These are phyloP conservation scores for Capniomyces stellatus DNA, from an alignment of 371 early-diverging fungal genomes.

Conservation along the genomic window DNA sequence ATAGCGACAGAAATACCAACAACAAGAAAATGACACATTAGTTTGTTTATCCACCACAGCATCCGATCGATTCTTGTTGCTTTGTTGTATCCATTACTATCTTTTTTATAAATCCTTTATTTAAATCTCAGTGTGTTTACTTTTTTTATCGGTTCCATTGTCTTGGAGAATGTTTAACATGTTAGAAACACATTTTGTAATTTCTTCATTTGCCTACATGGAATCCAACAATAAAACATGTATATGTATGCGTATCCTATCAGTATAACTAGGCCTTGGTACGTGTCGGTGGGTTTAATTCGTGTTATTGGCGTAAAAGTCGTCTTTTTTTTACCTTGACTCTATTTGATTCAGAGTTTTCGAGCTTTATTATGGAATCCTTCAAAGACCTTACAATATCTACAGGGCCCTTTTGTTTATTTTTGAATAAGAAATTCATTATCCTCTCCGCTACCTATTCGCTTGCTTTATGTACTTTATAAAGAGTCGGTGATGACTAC, in stretches of 20 bases:
- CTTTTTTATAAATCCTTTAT: not conserved
- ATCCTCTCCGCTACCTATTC: too few species aligned
- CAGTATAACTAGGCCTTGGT: not conserved
- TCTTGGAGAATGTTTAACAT: constrained; percentile 89
- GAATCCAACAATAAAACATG: not conserved
- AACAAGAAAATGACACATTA: too few species aligned
- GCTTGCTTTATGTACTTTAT: too few species aligned
- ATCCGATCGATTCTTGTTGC: not conserved
- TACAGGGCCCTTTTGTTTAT: constrained; percentile 65
- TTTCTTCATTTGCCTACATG: constrained; percentile 72
- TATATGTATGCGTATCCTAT: not conserved
- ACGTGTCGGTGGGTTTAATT: constrained; percentile 2
- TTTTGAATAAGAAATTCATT: constrained; percentile 82
- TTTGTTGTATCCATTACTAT: not conserved
- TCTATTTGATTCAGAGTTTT: constrained; percentile 6
- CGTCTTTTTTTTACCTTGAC: too few species aligned
- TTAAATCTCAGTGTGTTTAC: not conserved
- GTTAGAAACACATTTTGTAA: constrained; percentile 71
- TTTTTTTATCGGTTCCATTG: constrained; percentile 50
- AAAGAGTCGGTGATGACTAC: too few species aligned
- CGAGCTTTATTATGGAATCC: constrained; percentile 54
- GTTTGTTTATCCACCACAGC: too few species aligned
- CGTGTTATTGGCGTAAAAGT: too few species aligned
- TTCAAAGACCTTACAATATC: constrained; percentile 72
- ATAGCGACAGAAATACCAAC: too few species aligned